Base-by-base conservation (phyloP, 192 early-diverging fungal genomes). In the Phycomyces blakesleeanus region DNA sequence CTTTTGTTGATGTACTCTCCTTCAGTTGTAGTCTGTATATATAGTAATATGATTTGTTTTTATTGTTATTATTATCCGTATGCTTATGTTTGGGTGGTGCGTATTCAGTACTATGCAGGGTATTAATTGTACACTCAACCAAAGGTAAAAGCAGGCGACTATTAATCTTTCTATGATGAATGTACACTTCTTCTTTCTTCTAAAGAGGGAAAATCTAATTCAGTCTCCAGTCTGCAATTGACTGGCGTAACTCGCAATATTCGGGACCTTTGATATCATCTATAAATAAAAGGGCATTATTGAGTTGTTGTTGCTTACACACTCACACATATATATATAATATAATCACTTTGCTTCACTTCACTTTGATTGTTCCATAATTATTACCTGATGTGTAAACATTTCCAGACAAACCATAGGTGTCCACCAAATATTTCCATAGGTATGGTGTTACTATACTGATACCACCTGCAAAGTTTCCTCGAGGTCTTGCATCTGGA, bases 401-500 rank as follows among this genome's bases (percentile, higher is more conserved):
- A 1, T 49, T 34, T 1, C 71, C 71, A 14, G 39, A 22, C 40
- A 73, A 38, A 3, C 71, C 71, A 59, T 73, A 73, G 2, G 52
- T 57, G 1, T 66, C 44, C 2, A 51, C 53, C 3, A 73, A 50
- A 29, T 73, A 73, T 11, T 67, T n/a, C 71, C 71, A 73, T 5
- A 73, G 16, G 12, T n/a, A 9, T 0, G 71, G 64, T 2, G 71
- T 67, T 5, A 67, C 58, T 25, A 73, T 67, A 18, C 63, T 57
- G 42, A 73, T 67, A 0, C 71, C 71, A 49, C 71, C 71, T 3
- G 24, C 58, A 49, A 73, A 73, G 26, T 55, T 59, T 0, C 71
- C 65, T 39, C 61, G 52, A 1, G 71, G 71, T 57, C 71, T 38
- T 14, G 71, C 51, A 8, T n/a, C 22, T 8, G 54, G 56, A 47